These are phyloP conservation scores for Sporothrix phasma DNA, from an alignment of 2,329 filamentous ascomycete genomes.

Conservation along the genomic window DNA sequence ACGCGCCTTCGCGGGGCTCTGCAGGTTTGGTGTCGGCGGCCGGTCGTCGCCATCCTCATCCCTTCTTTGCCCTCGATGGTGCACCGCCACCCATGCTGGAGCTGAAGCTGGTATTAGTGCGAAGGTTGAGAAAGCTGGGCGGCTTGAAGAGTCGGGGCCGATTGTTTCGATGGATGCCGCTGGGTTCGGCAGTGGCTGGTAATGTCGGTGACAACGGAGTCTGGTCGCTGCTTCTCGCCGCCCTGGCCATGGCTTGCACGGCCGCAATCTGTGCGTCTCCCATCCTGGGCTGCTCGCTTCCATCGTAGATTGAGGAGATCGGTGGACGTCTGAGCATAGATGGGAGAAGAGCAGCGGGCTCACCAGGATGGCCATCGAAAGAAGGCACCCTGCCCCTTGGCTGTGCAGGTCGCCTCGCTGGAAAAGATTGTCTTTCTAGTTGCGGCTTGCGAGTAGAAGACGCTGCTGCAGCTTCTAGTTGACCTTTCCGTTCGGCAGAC, in stretches of 20 bases:
- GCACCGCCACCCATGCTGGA: background rate
- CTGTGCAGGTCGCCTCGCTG: background rate
- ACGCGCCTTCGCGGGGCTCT: background rate
- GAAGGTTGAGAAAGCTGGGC: conserved; percentile 21
- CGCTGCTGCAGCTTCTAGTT: background rate
- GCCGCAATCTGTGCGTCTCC: background rate
- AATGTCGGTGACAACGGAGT: background rate
- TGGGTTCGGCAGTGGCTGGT: background rate
- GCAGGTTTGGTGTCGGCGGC: background rate
- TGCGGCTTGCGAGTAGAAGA: background rate
- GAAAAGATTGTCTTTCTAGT: background rate
- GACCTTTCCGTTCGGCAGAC: background rate
- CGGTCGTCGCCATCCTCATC: background rate
- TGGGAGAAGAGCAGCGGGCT: background rate
- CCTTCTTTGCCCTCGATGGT: background rate
- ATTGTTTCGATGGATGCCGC: background rate
- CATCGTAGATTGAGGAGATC: background rate
- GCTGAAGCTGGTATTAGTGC: conserved; percentile 5
- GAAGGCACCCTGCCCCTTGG: background rate
- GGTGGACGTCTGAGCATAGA: background rate
- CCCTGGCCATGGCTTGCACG: background rate
- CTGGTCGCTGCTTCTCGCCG: background rate
- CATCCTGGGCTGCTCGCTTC: background rate
- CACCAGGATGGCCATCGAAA: background rate
- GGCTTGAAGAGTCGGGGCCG: conserved; percentile 12